Evolutionary conservation across 78 protist species (phyloP), one percentile per base, ranked within the genome.

Genomic region (Cavenderia fasciculata): DNA sequence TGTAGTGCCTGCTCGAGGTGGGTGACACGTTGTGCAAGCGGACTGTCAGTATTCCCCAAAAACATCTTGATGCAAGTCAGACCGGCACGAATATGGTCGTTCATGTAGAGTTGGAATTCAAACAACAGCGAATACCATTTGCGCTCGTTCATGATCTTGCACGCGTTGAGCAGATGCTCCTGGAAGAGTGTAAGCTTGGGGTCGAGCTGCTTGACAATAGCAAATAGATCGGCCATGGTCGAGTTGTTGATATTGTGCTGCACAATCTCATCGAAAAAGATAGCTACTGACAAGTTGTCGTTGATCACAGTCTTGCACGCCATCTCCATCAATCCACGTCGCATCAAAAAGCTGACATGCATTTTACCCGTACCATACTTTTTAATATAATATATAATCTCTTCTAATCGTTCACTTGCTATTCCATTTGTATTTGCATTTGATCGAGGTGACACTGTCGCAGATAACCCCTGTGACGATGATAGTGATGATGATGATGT

Each of bases 71-170:
- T 44, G 54, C 72, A 68, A 1, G 95, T 93, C 29, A 86, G 49
- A 69, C 79, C 95, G 10, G 95, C 95, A 34, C 95, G 47, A 21
- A 73, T 52, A 21, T 66, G 36, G 36, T 93, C 95, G 23, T 46
- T 56, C 95, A 93, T 85, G 74, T 72, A 86, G 40, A 74, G 11
- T 57, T 93, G 95, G 40, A 93, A 59, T 7, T 66, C 93, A 29
- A 75, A 44, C 2, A 93, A 51, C 44, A 75, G 10, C 40, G 27
- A 44, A 23, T 70, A 75, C 44, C 31, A 51, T 54, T 69, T 66
- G 34, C 33, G n/a, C 66, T 61, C 77, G 27, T 85, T 85, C 73
- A 85, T 40, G 36, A 78, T 74, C 51, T 84, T 85, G 40, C 95
- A 93, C 1, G 72, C 51, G 1, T 69, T 25, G 36, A 85, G 14